A percentile compares a stretch with the other conserved stretches of the same genome.
These are phyloP conservation scores for Withania somnifera DNA, from an alignment of 305 asterid genomes.

Conservation along the genomic window DNA sequence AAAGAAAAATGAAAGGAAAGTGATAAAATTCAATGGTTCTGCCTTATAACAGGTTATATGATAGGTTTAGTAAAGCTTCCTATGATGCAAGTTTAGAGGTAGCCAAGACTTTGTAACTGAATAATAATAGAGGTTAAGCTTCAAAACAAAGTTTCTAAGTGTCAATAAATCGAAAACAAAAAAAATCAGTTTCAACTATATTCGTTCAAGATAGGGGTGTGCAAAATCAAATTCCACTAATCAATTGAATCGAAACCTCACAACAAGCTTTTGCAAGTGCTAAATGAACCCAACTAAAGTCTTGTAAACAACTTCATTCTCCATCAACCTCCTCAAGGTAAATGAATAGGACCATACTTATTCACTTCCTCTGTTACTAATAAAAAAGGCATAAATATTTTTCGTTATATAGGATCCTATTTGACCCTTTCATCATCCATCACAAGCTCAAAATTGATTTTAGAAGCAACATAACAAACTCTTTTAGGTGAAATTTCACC, in stretches of 20 bases:
- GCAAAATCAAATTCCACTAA: no score
- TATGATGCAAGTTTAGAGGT: background rate
- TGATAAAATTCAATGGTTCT: background rate
- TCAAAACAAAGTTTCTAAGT: background rate
- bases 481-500: no score
- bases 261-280: background rate
- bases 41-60: background rate
- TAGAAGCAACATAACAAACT: background rate
- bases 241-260: no score
- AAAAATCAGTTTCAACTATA: no score
- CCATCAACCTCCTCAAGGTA: background rate
- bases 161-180: no score
- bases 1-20: background rate
- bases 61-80: background rate
- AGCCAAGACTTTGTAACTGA: background rate
- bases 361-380: background rate
- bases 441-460: background rate
- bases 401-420: background rate
- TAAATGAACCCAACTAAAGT: background rate
- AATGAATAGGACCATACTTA: background rate
- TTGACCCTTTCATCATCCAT: background rate
- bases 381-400: background rate
- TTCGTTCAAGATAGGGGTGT: no score
- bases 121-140: background rate
- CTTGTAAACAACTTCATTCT: background rate